Conservation (phyloP, 208 protist genomes). For the Leishmania braziliensis region DNA sequence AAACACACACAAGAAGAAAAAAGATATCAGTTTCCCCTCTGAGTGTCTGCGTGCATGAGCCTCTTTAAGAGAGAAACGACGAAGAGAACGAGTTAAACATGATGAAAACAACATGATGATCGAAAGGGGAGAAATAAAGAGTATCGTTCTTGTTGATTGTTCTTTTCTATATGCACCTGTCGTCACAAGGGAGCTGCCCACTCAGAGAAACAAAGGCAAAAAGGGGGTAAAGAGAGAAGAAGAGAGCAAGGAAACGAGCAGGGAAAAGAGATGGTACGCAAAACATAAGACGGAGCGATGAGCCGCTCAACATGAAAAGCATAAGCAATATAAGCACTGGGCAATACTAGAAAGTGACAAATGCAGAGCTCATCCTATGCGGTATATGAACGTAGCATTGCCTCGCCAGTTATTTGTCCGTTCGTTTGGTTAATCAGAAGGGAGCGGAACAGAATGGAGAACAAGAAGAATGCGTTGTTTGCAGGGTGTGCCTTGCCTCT, state of each 20-base stretch:
- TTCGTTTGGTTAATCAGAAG: not conserved
- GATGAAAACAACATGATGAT: not conserved
- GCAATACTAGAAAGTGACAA: not conserved
- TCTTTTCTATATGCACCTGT: not conserved
- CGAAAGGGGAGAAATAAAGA: not conserved
- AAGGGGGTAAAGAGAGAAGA: not conserved
- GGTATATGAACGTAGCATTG: not conserved
- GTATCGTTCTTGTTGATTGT: not conserved
- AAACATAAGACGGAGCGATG: not conserved
- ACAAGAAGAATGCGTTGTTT: not conserved
- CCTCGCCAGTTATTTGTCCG: not conserved
- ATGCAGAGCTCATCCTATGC: not conserved
- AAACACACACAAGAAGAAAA: too few species aligned
- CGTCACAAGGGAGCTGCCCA: not conserved
- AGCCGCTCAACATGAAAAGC: not conserved
- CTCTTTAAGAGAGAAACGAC: not conserved
- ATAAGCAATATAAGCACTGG: not conserved
- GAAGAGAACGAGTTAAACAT: not conserved
- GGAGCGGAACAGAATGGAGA: not conserved
- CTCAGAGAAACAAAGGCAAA: not conserved
- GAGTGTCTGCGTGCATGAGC: not conserved
- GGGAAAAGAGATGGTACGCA: slow-evolving; percentile 13
- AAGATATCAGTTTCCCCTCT: not conserved
- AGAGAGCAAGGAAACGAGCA: not conserved
- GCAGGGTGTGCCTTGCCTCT: not conserved